Conservation (phyloP, 2,329 filamentous ascomycete species). For the Pseudogymnoascus sp. region DNA sequence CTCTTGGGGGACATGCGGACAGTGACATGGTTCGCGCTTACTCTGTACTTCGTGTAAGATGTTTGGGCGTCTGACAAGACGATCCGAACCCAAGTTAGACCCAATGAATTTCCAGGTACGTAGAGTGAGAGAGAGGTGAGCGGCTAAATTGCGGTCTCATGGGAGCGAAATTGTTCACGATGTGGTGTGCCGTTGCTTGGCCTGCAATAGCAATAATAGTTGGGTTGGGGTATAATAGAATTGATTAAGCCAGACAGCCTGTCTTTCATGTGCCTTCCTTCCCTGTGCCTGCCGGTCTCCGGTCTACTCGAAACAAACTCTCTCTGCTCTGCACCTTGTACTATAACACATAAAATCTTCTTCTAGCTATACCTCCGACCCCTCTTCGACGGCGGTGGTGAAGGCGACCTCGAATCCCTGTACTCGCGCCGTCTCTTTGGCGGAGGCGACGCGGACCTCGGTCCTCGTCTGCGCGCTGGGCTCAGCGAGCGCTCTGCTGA, state of each 20-base stretch:
- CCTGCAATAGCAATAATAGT: constrained; percentile 3
- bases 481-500: not conserved
- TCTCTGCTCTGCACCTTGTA: constrained; percentile 8
- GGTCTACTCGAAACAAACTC: constrained; percentile 3
- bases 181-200: not conserved
- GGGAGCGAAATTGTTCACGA: not conserved
- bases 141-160: not conserved
- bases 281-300: not conserved
- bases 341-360: constrained; percentile 6
- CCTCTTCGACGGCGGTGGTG: constrained; percentile 23
- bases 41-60: not conserved
- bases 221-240: constrained; percentile 6
- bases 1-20: not conserved
- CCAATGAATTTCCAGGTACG: not conserved
- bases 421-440: constrained; percentile 21
- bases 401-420: constrained; percentile 14
- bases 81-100: not conserved
- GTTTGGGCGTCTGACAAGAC: not conserved
- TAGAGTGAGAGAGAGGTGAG: not conserved
- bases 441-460: constrained; percentile 21
- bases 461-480: constrained; percentile 13
- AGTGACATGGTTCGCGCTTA: constrained; percentile 4
- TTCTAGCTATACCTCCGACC: constrained; percentile 22
- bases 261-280: constrained; percentile 1
- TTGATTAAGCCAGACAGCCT: constrained; percentile 1